phyloP scores from a whole-genome alignment of 148 eudicot species.

The Euryodendron excelsum region DNA sequence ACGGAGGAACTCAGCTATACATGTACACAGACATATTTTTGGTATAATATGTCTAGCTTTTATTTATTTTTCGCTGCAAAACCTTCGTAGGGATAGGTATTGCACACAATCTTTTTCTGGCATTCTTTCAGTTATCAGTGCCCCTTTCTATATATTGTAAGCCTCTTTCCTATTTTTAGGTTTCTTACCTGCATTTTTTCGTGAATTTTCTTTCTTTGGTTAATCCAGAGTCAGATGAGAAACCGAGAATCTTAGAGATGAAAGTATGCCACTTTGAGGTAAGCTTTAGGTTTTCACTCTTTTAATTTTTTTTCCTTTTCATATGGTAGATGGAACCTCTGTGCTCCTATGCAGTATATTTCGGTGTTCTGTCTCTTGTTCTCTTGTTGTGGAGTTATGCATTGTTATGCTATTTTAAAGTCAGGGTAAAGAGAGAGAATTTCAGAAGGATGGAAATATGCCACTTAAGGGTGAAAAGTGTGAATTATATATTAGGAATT shows the following conservation, averaged over 20 bases:
- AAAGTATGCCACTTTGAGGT: background rate
- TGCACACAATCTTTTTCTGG: background rate
- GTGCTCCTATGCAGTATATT: background rate
- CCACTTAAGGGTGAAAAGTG: too few species aligned
- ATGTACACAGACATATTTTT: background rate
- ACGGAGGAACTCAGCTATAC: background rate
- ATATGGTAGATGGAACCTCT: conserved; percentile 3
- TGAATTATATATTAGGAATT: too few species aligned
- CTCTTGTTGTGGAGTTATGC: too few species aligned
- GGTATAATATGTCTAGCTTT: background rate
- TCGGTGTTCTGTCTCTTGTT: too few species aligned
- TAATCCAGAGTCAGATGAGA: too few species aligned
- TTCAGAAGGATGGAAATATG: too few species aligned
- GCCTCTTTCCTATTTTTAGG: background rate
- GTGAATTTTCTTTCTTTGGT: too few species aligned
- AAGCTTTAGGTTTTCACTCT: background rate
- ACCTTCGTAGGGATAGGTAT: background rate
- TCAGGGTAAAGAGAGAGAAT: too few species aligned
- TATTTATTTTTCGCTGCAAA: background rate
- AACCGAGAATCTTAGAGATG: too few species aligned
- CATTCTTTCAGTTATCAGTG: background rate
- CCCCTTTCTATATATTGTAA: background rate
- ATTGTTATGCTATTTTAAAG: too few species aligned
- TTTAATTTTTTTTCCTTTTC: background rate
- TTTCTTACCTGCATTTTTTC: too few species aligned